Evolutionary conservation across 2,329 filamentous ascomycete genomes (phyloP).

Genomic region (Diaporthe capsici): DNA sequence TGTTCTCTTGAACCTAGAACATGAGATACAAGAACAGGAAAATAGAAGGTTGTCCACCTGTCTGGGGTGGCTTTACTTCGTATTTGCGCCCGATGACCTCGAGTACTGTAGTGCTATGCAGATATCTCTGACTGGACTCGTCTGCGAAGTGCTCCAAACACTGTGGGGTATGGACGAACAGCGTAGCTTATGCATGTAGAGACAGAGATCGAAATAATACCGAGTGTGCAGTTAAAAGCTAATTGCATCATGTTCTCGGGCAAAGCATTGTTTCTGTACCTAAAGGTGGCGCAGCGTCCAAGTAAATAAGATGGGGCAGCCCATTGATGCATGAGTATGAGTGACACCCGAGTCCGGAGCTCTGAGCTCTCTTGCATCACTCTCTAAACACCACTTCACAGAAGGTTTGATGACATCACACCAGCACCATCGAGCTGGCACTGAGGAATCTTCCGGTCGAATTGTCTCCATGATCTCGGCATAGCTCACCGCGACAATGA

Average conservation of each 20-base stretch:
- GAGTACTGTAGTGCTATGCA: not conserved
- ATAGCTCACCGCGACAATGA: not conserved
- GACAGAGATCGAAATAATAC: no score
- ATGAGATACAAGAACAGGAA: not conserved
- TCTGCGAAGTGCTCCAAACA: not conserved
- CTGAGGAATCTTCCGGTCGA: no score
- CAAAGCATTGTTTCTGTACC: not conserved
- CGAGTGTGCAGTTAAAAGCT: not conserved
- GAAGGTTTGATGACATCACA: slow-evolving; percentile 2
- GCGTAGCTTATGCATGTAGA: not conserved
- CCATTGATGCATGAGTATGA: not conserved
- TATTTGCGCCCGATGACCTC: not conserved
- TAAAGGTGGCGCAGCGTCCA: slow-evolving; percentile 4
- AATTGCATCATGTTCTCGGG: not conserved
- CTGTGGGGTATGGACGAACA: no score
- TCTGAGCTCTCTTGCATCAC: not conserved
- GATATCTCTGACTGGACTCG: not conserved
- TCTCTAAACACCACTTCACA: not conserved
- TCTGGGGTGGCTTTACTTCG: not conserved
- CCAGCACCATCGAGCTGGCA: not conserved
- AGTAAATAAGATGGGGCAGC: slow-evolving; percentile 11
- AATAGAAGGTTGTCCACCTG: not conserved
- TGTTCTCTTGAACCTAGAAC: not conserved
- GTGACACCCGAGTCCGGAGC: not conserved
- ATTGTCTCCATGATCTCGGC: not conserved